phyloP scores from a whole-genome alignment of 1,284 basidiomycete genomes.

The Pseudozyma sp. region DNA sequence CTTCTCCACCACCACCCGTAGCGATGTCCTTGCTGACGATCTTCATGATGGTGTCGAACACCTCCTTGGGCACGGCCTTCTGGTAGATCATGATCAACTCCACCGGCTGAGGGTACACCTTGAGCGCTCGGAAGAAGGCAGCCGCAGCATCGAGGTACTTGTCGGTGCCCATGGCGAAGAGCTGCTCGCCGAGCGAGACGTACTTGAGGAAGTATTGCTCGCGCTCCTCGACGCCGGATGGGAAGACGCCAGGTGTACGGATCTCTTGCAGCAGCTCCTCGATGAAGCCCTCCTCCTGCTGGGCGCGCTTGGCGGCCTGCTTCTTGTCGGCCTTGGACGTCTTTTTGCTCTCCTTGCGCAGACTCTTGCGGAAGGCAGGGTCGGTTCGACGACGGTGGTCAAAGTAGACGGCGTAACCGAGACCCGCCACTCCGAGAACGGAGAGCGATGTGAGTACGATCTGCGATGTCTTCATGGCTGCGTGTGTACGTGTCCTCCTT shows the following conservation, averaged over 20 bases:
- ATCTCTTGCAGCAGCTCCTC: conserved; percentile 54
- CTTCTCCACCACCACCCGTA: conserved; percentile 35
- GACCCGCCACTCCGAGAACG: conserved; percentile 52
- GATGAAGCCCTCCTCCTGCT: conserved; percentile 55
- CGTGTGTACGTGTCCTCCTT: neutral
- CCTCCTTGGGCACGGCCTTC: conserved; percentile 85
- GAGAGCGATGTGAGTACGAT: conserved; percentile 52
- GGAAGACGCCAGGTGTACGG: conserved; percentile 68
- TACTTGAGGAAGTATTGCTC: conserved; percentile 82
- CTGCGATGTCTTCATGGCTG: conserved; percentile 50
- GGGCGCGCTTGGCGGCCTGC: conserved; percentile 68
- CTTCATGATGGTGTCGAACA: conserved; percentile 91
- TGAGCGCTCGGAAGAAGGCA: conserved; percentile 90
- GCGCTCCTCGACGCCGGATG: conserved; percentile 76
- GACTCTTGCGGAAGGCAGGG: conserved; percentile 84
- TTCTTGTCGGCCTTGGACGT: conserved; percentile 75
- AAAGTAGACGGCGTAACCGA: conserved; percentile 76
- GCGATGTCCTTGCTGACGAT: conserved; percentile 89
- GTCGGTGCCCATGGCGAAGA: conserved; percentile 78
- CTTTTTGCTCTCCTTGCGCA: conserved; percentile 78
- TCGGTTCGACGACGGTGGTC: conserved; percentile 94
- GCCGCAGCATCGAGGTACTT: conserved; percentile 76
- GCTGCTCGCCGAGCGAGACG: conserved; percentile 86
- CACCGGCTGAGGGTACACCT: conserved; percentile 91
- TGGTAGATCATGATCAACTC: conserved; percentile 85